Conservation (phyloP, 805 yeast genomes). For the Metschnikowia bowlesiae region DNA sequence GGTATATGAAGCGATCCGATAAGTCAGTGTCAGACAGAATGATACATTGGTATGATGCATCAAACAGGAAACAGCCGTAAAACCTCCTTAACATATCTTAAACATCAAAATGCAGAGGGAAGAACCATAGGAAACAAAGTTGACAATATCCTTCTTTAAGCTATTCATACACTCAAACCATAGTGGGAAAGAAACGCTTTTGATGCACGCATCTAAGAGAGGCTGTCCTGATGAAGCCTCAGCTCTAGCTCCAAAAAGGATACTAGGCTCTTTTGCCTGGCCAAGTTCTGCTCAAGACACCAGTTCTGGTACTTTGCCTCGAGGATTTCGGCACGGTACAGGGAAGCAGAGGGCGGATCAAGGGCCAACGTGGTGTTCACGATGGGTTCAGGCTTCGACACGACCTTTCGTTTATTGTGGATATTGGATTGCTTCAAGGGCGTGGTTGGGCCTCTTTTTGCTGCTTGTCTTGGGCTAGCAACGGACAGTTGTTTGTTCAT, state of each 20-base stretch:
- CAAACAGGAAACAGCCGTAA: no score
- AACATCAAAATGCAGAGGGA: no score
- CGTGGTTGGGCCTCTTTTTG: conserved; percentile 33
- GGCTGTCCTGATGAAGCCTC: conserved; percentile 2
- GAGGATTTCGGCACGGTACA: conserved; percentile 15
- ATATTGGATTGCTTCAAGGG: conserved; percentile 29
- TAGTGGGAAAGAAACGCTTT: background rate
- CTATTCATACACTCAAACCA: no score
- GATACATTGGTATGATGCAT: no score
- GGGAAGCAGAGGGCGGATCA: background rate
- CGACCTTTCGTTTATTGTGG: conserved; percentile 19
- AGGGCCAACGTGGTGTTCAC: conserved; percentile 3
- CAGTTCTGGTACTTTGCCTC: conserved; percentile 29
- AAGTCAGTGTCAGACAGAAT: no score
- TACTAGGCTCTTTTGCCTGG: conserved; percentile 21
- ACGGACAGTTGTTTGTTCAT: background rate
- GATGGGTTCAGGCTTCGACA: conserved; percentile 7
- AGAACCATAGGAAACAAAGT: no score
- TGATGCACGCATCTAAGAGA: background rate
- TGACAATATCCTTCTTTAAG: no score
- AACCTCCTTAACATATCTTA: no score
- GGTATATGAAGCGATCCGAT: no score
- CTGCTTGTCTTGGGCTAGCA: conserved; percentile 11
- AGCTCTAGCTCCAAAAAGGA: conserved; percentile 32
- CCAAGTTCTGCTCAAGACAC: conserved; percentile 23